phyloP scores from a whole-genome alignment of 345 rosid species.

The Microcos paniculata region DNA sequence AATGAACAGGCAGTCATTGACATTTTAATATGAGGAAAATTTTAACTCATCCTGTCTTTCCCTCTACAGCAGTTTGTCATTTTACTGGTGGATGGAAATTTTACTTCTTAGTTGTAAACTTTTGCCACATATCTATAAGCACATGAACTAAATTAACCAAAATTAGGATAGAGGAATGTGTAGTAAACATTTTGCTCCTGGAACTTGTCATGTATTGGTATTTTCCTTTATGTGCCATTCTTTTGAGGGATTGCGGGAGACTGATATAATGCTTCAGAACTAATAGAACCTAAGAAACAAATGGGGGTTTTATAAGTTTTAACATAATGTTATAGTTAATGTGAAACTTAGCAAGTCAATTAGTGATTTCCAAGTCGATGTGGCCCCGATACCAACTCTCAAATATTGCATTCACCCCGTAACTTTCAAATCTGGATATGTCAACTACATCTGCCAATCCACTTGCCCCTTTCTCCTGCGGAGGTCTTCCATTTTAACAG shows the following conservation, averaged over 20 bases:
- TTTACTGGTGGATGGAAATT: neutral
- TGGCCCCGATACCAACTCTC: neutral
- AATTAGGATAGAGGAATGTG: too few species aligned
- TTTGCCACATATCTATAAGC: too few species aligned
- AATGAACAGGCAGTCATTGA: conserved; percentile 23
- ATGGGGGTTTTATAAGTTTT: too few species aligned
- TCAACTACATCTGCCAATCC: neutral
- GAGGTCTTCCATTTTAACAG: neutral
- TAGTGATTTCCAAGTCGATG: neutral
- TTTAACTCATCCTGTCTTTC: neutral
- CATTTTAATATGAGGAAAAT: neutral
- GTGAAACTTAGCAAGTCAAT: neutral
- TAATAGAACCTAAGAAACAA: too few species aligned
- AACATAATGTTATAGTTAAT: too few species aligned
- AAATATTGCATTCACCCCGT: neutral
- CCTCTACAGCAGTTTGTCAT: neutral
- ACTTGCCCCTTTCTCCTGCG: neutral
- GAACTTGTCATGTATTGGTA: too few species aligned
- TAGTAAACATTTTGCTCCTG: too few species aligned
- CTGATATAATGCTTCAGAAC: too few species aligned
- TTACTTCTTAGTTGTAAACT: neutral
- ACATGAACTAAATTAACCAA: too few species aligned
- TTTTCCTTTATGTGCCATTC: too few species aligned
- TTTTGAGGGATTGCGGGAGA: too few species aligned
- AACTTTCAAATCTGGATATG: neutral